Evolutionary conservation across 805 yeast genomes (phyloP).

Genomic region (Kregervanrija fluxuum): DNA sequence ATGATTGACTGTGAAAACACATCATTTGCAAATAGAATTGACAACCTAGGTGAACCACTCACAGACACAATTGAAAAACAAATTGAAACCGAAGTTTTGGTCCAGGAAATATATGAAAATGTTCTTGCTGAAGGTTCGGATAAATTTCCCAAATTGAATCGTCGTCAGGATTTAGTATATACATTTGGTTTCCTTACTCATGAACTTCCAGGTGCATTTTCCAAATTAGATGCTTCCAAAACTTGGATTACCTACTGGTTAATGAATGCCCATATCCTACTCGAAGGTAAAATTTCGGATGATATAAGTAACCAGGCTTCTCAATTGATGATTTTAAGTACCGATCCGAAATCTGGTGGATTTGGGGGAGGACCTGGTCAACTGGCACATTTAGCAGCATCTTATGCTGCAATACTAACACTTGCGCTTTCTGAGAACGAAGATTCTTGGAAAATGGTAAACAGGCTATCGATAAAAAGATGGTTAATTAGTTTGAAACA

Average conservation of each 20-base stretch:
- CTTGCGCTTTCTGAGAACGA: constrained; percentile 44
- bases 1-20: constrained; percentile 15
- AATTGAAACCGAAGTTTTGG: constrained; percentile 29
- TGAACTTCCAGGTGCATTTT: constrained; percentile 44
- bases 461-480: constrained; percentile 38
- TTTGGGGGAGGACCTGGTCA: constrained; percentile 85
- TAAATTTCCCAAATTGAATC: constrained; percentile 22
- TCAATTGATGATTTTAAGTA: constrained; percentile 10
- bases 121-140: constrained; percentile 25
- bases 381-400: constrained; percentile 74
- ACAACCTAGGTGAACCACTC: constrained; percentile 12
- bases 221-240: constrained; percentile 76
- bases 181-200: constrained; percentile 32
- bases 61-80: constrained; percentile 35
- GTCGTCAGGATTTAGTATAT: constrained; percentile 36
- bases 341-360: constrained; percentile 45
- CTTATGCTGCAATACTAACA: constrained; percentile 70
- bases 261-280: constrained; percentile 41
- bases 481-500: constrained; percentile 67
- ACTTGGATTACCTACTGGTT: constrained; percentile 91
- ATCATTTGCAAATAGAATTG: constrained; percentile 9
- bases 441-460: constrained; percentile 35
- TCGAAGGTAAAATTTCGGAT: constrained; percentile 22
- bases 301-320: constrained; percentile 1
- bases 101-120: constrained; percentile 27